Evolutionary conservation across 2,329 filamentous ascomycete species (phyloP).

Genomic region (Fusarium udum): DNA sequence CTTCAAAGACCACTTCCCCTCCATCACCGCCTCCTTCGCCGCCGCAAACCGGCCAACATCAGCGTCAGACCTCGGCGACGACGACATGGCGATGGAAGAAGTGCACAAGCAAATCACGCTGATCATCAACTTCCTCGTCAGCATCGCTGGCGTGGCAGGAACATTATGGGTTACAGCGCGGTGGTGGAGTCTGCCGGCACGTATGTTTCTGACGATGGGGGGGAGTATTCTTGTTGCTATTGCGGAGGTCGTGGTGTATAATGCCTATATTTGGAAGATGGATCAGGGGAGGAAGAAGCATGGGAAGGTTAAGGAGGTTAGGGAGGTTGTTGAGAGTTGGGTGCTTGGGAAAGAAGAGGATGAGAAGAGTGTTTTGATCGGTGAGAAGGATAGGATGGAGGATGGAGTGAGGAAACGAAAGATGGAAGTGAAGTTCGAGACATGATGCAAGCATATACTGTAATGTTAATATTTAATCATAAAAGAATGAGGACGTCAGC

Average conservation of each 20-base stretch:
- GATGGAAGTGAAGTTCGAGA: constrained; percentile 14
- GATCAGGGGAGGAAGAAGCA: constrained; percentile 73
- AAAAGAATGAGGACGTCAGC: not conserved
- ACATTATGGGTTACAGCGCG: constrained; percentile 81
- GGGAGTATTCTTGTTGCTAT: constrained; percentile 76
- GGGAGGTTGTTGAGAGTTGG: constrained; percentile 78
- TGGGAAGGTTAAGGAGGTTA: constrained; percentile 68
- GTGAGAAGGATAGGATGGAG: constrained; percentile 30
- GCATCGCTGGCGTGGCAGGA: constrained; percentile 79
- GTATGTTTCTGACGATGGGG: constrained; percentile 76
- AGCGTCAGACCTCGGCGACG: constrained; percentile 61
- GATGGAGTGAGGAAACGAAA: constrained; percentile 43
- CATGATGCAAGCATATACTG: not conserved
- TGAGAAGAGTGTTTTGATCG: constrained; percentile 40
- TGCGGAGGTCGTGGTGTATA: constrained; percentile 81
- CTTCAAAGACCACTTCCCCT: constrained; percentile 68
- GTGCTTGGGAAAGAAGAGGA: constrained; percentile 59
- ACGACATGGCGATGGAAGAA: constrained; percentile 75
- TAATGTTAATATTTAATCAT: not conserved
- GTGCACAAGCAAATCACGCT: constrained; percentile 84
- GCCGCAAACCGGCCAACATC: constrained; percentile 60
- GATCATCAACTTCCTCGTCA: constrained; percentile 90
- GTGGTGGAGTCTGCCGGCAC: constrained; percentile 77
- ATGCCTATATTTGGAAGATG: constrained; percentile 77
- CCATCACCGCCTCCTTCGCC: constrained; percentile 64